These are phyloP conservation scores for Chalciporus pseudorubinellus DNA, from an alignment of 768 basidiomycete genomes.

Conservation along the genomic window DNA sequence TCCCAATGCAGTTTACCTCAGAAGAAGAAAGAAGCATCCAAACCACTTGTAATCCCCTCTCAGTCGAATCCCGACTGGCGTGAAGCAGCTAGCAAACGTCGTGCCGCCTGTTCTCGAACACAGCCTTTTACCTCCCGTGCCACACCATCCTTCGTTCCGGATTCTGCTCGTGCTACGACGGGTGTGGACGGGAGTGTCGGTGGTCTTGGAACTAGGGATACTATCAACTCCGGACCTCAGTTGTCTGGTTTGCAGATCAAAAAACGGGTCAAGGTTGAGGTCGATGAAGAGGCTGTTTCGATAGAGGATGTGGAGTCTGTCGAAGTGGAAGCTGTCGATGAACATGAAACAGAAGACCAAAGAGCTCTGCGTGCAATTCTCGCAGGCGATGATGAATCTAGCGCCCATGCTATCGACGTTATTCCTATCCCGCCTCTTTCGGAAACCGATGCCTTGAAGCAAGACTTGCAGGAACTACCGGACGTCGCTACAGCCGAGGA, in stretches of 20 bases:
- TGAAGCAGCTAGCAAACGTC: conserved; percentile 65
- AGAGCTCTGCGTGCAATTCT: conserved; percentile 78
- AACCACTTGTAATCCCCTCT: conserved; percentile 82
- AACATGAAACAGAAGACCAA: conserved; percentile 74
- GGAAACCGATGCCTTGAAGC: conserved; percentile 80
- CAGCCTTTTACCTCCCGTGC: conserved; percentile 10
- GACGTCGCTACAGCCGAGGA: conserved; percentile 76
- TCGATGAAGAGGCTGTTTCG: conserved; percentile 27
- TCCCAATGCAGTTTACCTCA: conserved; percentile 41
- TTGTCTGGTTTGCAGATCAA: conserved; percentile 63
- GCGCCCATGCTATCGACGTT: conserved; percentile 49
- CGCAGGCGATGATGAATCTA: conserved; percentile 42
- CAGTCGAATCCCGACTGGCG: conserved; percentile 91
- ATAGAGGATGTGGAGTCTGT: conserved; percentile 3
- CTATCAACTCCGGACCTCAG: conserved; percentile 76
- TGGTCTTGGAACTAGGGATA: conserved; percentile 69
- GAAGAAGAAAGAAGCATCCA: conserved; percentile 41
- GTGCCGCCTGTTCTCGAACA: conserved; percentile 19
- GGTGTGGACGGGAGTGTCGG: conserved; percentile 75
- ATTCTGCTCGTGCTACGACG: conserved; percentile 50
- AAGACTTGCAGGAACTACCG: conserved; percentile 81
- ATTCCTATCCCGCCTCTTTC: conserved; percentile 60
- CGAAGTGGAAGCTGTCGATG: conserved; percentile 37
- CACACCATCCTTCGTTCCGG: conserved; percentile 57
- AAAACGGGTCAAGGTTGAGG: conserved; percentile 30